These are phyloP conservation scores for Fusarium pseudograminearum DNA, from an alignment of 2,329 filamentous ascomycete genomes.

Conservation along the genomic window DNA sequence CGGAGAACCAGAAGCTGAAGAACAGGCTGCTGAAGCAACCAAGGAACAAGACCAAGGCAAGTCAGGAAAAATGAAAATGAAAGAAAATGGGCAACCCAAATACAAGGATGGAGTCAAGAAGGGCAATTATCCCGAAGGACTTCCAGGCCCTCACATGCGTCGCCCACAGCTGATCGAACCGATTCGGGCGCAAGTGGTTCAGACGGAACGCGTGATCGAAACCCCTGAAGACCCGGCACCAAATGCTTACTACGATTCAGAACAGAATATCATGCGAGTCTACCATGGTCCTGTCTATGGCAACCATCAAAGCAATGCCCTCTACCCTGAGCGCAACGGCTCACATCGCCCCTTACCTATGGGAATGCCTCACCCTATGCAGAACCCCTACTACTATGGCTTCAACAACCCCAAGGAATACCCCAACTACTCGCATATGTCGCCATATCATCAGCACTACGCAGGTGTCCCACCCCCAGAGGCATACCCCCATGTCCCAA, in stretches of 20 bases:
- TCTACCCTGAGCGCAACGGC: conserved; percentile 60
- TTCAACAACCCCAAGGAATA: conserved; percentile 48
- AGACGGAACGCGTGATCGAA: conserved; percentile 68
- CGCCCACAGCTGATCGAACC: conserved; percentile 62
- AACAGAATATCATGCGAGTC: conserved; percentile 64
- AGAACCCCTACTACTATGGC: conserved; percentile 59
- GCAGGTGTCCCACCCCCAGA: conserved; percentile 18
- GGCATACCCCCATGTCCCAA: conserved; percentile 46
- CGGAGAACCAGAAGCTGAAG: conserved; percentile 17
- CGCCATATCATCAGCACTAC: conserved; percentile 26
- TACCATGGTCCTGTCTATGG: conserved; percentile 70
- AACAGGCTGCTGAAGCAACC: conserved; percentile 15
- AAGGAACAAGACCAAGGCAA: conserved; percentile 39
- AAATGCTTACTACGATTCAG: conserved; percentile 70
- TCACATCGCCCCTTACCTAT: conserved; percentile 53
- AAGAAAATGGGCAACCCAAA: conserved; percentile 27
- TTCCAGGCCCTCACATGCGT: conserved; percentile 50
- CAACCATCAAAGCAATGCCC: conserved; percentile 57
- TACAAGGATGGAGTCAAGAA: conserved; percentile 39
- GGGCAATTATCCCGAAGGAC: conserved; percentile 46
- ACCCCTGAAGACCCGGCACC: conserved; percentile 65
- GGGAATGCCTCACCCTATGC: conserved; percentile 58
- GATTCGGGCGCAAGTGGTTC: conserved; percentile 61
- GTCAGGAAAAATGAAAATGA: conserved; percentile 21
- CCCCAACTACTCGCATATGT: conserved; percentile 39